phyloP scores from a whole-genome alignment of 495 filamentous ascomycete genomes.

The Neurospora sp. region DNA sequence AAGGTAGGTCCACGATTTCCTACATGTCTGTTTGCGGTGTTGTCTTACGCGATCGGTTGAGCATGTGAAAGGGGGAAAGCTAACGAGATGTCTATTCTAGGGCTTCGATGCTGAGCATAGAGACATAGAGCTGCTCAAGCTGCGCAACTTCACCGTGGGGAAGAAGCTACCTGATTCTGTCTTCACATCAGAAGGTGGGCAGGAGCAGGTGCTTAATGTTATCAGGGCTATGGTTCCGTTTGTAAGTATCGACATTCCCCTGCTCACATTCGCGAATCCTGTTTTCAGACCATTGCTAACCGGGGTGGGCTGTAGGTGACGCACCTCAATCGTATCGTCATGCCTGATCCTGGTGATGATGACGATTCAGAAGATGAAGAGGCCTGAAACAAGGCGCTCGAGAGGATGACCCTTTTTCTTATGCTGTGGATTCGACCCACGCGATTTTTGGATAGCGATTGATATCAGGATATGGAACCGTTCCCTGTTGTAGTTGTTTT shows the following conservation, averaged over 20 bases:
- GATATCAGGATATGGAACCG: not conserved
- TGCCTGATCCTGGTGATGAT: conserved; percentile 47
- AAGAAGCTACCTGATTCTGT: conserved; percentile 50
- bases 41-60: not conserved
- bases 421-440: not conserved
- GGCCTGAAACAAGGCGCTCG: conserved; percentile 1
- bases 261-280: not conserved
- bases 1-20: conserved; percentile 47
- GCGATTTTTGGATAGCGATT: not conserved
- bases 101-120: conserved; percentile 64
- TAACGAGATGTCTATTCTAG: conserved; percentile 25
- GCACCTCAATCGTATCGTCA: conserved; percentile 53
- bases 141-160: conserved; percentile 64
- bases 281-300: not conserved
- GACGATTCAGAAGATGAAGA: conserved; percentile 24
- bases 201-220: conserved; percentile 15
- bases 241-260: conserved; percentile 36
- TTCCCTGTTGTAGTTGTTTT: not conserved
- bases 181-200: conserved; percentile 38
- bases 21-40: not conserved
- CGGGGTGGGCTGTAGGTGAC: conserved; percentile 33
- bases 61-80: not conserved
- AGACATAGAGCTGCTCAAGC: conserved; percentile 5
- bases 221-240: conserved; percentile 51
- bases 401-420: not conserved